Base-by-base conservation (phyloP, 1,284 basidiomycete species). In the Ustilago trichophora region DNA sequence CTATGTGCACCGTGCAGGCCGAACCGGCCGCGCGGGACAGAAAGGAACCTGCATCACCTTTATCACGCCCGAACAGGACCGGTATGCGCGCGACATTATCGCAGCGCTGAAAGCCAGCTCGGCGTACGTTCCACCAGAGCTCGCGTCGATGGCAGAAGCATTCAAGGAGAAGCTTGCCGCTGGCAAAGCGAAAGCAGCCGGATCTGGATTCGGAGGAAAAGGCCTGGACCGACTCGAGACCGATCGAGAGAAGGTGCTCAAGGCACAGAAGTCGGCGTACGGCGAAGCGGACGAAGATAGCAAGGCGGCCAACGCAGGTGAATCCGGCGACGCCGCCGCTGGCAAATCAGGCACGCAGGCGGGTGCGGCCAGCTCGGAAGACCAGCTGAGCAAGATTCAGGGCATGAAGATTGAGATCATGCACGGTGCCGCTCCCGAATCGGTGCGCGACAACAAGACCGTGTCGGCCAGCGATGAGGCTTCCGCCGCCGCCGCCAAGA, bases 11-110 rank as follows among this genome's bases (percentile, higher is more conserved):
- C 92, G 96, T 54, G 96, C 96, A 15, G 96, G 96, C 27, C 88
- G 96, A 60, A 99, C 97, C 1, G 96, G 96, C 13, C 88, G 96
- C 66, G 96, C 96, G 8, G 96, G 96, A 8, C 97, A 98, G 83
- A 96, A 92, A 81, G 96, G 96, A 34, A 96, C 93, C 21, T 98
- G 95, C 78, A 90, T 98, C 58, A 98, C 96, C 1, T 99, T 99
- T 81, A 92, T 98, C 76, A 96, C 95, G 6, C 91, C 92, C 1
- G 93, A 98, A 77, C 96, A 99, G 83, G 96, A 99, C 71, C 86
- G 93, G 72, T 98, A 96, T 82, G 94, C 96, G 7, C 91, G 97
- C 29, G 97, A 99, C 83, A 92, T 99, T 63, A 91, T 91, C 76
- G 88, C 93, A 43, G 97, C 96, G 2, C 84, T 99, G 35, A 92